Evolutionary conservation across 208 protist species (phyloP).

Genomic region (Leptomonas seymouri): DNA sequence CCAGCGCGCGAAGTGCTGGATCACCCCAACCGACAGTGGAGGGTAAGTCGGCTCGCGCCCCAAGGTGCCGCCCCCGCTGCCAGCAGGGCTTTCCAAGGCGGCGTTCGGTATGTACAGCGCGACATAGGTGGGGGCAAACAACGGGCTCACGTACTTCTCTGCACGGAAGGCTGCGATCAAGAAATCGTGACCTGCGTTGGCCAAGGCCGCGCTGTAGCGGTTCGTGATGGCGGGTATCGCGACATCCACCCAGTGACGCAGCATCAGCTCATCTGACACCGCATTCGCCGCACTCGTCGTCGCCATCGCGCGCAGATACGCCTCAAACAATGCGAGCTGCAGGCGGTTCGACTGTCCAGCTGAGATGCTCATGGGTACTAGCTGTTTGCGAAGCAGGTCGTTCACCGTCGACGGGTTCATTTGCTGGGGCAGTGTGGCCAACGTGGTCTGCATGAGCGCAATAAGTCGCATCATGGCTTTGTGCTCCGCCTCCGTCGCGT

Average conservation of each 20-base stretch:
- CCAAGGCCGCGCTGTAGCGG: slow-evolving; percentile 42
- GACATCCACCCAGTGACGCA: slow-evolving; percentile 71
- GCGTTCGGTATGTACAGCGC: slow-evolving; percentile 48
- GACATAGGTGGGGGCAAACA: slow-evolving; percentile 84
- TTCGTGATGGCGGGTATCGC: slow-evolving; percentile 47
- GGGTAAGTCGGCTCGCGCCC: slow-evolving; percentile 34
- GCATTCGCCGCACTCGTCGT: slow-evolving; percentile 57
- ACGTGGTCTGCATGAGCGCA: slow-evolving; percentile 29
- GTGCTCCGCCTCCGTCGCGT: slow-evolving; percentile 26
- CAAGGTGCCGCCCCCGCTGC: background rate
- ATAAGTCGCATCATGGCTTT: slow-evolving; percentile 21
- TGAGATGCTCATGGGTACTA: slow-evolving; percentile 33
- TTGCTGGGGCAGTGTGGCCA: slow-evolving; percentile 36
- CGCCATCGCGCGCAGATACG: slow-evolving; percentile 63
- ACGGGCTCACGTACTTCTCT: slow-evolving; percentile 52
- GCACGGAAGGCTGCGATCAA: slow-evolving; percentile 65
- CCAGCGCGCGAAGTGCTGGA: slow-evolving; percentile 67
- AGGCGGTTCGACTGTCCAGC: slow-evolving; percentile 37
- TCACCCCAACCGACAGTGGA: slow-evolving; percentile 48
- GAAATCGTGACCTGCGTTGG: slow-evolving; percentile 69
- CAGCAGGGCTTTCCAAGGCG: slow-evolving; percentile 9
- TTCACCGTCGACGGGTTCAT: slow-evolving; percentile 39
- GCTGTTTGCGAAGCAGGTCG: slow-evolving; percentile 21
- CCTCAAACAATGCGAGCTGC: slow-evolving; percentile 68
- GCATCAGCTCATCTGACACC: slow-evolving; percentile 56